Base-by-base conservation (phyloP, 768 basidiomycete genomes). In the Suillus decipiens region DNA sequence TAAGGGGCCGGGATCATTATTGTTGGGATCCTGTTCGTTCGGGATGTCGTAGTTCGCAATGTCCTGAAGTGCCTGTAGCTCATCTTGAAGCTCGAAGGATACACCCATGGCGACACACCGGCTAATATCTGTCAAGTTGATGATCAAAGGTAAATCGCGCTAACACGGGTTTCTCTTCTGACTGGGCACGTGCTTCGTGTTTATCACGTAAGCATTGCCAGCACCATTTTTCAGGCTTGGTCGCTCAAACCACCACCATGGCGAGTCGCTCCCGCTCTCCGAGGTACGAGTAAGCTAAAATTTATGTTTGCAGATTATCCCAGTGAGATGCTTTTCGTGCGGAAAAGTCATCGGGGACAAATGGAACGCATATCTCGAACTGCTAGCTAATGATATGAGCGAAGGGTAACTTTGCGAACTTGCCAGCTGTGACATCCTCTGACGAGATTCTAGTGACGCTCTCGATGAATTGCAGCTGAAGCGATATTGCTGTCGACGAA, bases 311-410 rank as follows among this genome's bases (percentile, higher is more conserved):
- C 24, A 96, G 96, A 99, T 98, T 65, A 96, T 97, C 67, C 95
- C 96, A 53, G 93, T 98, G 9, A 88, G 96, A 48, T 96, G 95
- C 68, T 97, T 97, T 73, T 94, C 95, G 17, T 96, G 95, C 72
- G 96, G 96, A 51, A 98, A 98, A 77, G 95, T 99, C 65, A 89
- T 98, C 47, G 95, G 96, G 55, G 94, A 98, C 81, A 93, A 97
- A 67, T 98, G 96, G 96, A 89, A 86, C 63, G 83, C 84, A 24
- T 99, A 97, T 75, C 78, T 97, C 42, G 88, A 90, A 70, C 78
- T 96, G 48, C 80, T 97, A 64, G 86, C 89, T 41, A 84, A 85
- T 62, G 95, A 93, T 69, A 86, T 87, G 77, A 88, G 84, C 67
- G 96, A 98, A 82, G 95, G 95, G 96, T 96, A 69, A 67, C 24